Base-by-base conservation (phyloP, 495 filamentous ascomycete species). In the Daldinia concentrica region DNA sequence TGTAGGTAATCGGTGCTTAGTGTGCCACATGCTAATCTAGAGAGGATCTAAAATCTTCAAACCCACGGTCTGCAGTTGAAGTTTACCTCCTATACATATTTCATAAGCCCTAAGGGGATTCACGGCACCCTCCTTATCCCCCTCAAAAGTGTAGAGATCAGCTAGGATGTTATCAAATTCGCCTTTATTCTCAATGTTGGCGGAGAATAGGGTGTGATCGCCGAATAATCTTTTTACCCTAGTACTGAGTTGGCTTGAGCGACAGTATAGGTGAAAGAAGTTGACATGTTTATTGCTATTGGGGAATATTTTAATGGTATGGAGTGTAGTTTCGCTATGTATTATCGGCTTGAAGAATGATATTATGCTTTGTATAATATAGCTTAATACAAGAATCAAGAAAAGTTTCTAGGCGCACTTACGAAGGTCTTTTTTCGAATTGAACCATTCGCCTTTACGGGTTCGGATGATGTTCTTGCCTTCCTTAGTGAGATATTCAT, bases 391-490 rank as follows among this genome's bases (percentile, higher is more conserved):
- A 39, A 39, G 12, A 39, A 39, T 12, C 12, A 24, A 29, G 27
- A 29, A 24, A 24, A 8, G 17, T 17, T 50, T 17, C 43, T 5
- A 7, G n/a, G 26, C 22, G 6, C 30, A 50, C 62, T 45, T 58
- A 66, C 62, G 27, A 8, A 52, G 11, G 29, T 66, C 62, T 14
- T 27, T 58, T 17, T 36, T 36, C 12, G 11, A 26, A n/a, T 51
- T 29, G 22, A 58, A 58, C 62, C 62, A 66, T n/a, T 39, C 52
- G 11, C 12, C 9, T 54, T 15, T 4, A 29, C 36, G 11, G 36
- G 12, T 39, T 15, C 14, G 11, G 4, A 39, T 15, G 14, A 39
- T 15, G 12, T 39, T 15, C 14, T 39, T 8, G 30, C 55, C 55
- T 2, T 24, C 17, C 32, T 34, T 22, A 0, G 26, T 15, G 19